Base-by-base conservation (phyloP, 2,329 filamentous ascomycete species). In the Myotisia sp. region DNA sequence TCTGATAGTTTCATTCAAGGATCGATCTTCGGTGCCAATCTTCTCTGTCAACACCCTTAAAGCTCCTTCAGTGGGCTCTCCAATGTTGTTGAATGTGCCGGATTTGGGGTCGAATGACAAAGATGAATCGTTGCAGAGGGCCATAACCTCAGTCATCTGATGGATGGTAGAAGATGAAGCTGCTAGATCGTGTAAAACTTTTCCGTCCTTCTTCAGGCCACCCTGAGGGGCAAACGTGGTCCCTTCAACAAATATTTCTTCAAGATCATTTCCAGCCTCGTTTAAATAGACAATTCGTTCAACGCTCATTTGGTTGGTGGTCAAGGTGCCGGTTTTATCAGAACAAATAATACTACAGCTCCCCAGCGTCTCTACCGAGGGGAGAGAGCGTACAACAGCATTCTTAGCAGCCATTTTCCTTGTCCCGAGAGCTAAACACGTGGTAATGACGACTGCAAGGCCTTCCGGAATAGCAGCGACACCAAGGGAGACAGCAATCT, bases 331-430 rank as follows among this genome's bases (percentile, higher is more conserved):
- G 4, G 90, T 98, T 69, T 98, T 98, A 68, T 98, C 90, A 3
- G 92, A 98, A 67, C 92, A 98, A 55, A 98, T 94, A 37, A 98
- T 86, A 52, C 90, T 98, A 72, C 90, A 98, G 70, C 90, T 98
- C 54, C 90, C 90, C 34, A 98, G 70, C 8, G 90, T 98, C 62
- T 98, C 90, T 34, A 98, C 90, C 1, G 90, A 98, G 13, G 90
- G 90, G 48, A 98, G 65, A 54, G 85, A 94, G 58, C 92, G 76
- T 38, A 98, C 92, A 23, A 98, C 86, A 5, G 90, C 90, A 52
- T 95, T 95, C 68, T 93, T 95, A 39, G 85, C 82, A 13, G 90
- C 92, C 92, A 98, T 98, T 64, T 93, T 95, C 44, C 90, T 77
- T 3, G 92, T 98, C 47, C 92, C 90, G 20, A 98, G 71, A 43